Percentiles rank a stretch among this genome's conserved stretches.
Conservation (phyloP, 495 filamentous ascomycete species). For the Trichocladium uniseriatum region DNA sequence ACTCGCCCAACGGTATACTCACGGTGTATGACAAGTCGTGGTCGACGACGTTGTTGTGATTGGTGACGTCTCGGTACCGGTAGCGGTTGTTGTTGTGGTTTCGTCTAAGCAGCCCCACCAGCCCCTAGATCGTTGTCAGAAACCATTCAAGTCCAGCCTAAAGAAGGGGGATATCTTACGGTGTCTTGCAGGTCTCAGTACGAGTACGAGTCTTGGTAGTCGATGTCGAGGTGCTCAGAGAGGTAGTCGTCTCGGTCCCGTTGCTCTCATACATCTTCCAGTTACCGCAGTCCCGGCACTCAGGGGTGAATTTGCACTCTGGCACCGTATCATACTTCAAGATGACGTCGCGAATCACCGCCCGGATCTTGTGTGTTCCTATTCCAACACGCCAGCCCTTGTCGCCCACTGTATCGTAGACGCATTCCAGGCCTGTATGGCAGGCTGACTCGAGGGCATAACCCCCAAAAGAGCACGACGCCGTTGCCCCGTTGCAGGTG, state of each 20-base stretch:
- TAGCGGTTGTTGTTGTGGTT: slow-evolving; percentile 45
- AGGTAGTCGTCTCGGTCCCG: slow-evolving; percentile 64
- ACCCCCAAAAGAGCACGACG: slow-evolving; percentile 81
- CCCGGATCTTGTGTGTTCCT: slow-evolving; percentile 74
- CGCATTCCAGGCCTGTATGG: slow-evolving; percentile 78
- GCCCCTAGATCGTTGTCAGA: slow-evolving; percentile 33
- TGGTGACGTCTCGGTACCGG: slow-evolving; percentile 34
- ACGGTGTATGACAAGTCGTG: slow-evolving; percentile 50
- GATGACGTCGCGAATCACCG: slow-evolving; percentile 78
- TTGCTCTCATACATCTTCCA: slow-evolving; percentile 96
- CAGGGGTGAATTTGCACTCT: slow-evolving; percentile 56
- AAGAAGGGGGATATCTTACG: slow-evolving; percentile 23
- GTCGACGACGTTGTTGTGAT: slow-evolving; percentile 39
- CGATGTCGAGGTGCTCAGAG: slow-evolving; percentile 45
- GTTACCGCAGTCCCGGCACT: slow-evolving; percentile 81
- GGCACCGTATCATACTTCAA: slow-evolving; percentile 70
- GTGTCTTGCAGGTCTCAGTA: slow-evolving; percentile 80
- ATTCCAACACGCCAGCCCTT: slow-evolving; percentile 83
- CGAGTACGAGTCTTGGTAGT: slow-evolving; percentile 55
- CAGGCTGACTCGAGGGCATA: slow-evolving; percentile 90
- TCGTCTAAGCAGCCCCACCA: slow-evolving; percentile 70
- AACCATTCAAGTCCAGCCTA: background rate
- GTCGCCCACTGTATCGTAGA: slow-evolving; percentile 84
- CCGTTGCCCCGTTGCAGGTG: slow-evolving; percentile 80
- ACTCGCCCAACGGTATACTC: background rate